Conservation (phyloP, 106 monocot species). For the Amphibolis antarctica region DNA sequence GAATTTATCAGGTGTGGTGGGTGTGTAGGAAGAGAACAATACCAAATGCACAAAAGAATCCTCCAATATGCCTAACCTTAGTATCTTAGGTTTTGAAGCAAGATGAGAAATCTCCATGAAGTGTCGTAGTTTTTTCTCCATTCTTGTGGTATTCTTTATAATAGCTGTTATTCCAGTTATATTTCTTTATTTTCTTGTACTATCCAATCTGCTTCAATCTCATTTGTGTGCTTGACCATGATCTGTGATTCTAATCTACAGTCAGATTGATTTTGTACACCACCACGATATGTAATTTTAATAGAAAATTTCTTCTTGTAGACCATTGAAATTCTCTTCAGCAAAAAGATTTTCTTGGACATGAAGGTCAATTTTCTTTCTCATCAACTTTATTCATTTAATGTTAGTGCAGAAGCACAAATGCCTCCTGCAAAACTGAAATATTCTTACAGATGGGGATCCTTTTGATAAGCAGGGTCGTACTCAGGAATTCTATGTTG, state of each 20-base stretch:
- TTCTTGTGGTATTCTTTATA: neutral
- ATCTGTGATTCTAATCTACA: no score
- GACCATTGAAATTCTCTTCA: conserved; percentile 86
- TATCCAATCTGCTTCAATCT: no score
- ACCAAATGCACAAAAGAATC: no score
- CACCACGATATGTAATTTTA: neutral
- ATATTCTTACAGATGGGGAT: neutral
- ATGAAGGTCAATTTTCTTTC: conserved; percentile 64
- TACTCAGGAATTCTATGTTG: conserved; percentile 18
- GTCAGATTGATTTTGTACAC: neutral
- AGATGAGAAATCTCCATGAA: no score
- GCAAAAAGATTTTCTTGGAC: conserved; percentile 60
- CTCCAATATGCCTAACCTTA: no score
- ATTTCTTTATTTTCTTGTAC: no score
- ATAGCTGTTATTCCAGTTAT: neutral
- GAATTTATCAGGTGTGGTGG: no score
- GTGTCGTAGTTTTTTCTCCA: no score
- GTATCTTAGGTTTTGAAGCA: no score
- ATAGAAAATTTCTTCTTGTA: conserved; percentile 24
- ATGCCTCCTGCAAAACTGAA: neutral
- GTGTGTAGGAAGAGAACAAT: no score
- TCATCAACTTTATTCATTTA: neutral
- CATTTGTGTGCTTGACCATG: no score
- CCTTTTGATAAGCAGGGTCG: neutral
- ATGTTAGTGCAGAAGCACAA: neutral